Evolutionary conservation across 2,329 filamentous ascomycete genomes (phyloP), one percentile per base, ranked within the genome.

Genomic region (Whalleya microplaca): DNA sequence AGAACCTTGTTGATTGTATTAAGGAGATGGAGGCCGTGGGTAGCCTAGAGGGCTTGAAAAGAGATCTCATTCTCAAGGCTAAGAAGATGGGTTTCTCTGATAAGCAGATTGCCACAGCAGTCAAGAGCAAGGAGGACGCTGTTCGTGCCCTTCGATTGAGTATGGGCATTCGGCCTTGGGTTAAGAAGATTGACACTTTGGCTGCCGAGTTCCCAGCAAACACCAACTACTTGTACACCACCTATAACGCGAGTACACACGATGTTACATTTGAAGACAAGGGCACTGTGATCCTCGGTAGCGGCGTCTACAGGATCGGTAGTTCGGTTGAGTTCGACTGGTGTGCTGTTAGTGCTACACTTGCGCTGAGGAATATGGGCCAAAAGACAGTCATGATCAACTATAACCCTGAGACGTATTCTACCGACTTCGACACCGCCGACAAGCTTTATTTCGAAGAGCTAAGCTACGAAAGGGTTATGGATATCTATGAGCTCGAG

Each of bases 321-420:
- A 94, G 89, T 78, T 97, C 93, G 6, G 95, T 99, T 50, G 95
- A 99, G 76, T 99, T 99, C 72, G 94, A 99, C 77, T 98, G 94
- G 94, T 98, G 94, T 73, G 92, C 93, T 62, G 92, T 97, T 59
- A 95, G 92, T 70, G 90, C 92, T 62, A 93, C 92, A 10, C 83
- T 91, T 61, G 90, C 92, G 42, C 83, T 98, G 61, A 86, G 88
- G 68, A 81, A 88, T 59, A 91, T 96, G 82, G 93, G 92, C 65
- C 90, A 96, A 82, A 97, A 97, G 87, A 98, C 95, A 27, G 87
- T 96, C 55, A 96, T 98, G 91, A 95, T 99, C 70, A 98, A 98
- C 70, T 90, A 86, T 68, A 94, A 95, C 68, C 91, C 91, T 0
- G 91, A 96, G 69, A 96, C 92, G 0, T 86, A 85, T 56, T 80